These are phyloP conservation scores for Phaeosphaeria sp. DNA, from an alignment of 2,329 filamentous ascomycete species.

Conservation along the genomic window DNA sequence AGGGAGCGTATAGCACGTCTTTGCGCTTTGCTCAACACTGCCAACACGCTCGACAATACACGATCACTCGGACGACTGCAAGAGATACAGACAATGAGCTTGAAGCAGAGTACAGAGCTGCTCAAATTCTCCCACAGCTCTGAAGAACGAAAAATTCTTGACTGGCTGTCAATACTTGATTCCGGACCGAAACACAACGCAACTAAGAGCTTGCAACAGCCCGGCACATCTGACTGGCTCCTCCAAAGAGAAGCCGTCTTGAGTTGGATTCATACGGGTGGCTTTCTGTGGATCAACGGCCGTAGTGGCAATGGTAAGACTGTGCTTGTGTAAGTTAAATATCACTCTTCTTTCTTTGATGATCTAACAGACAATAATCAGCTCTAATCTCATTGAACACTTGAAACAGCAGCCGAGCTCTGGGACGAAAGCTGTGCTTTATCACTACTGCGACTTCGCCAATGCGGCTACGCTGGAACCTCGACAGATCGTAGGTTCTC, in stretches of 20 bases:
- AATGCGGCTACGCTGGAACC: neutral
- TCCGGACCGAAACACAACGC: neutral
- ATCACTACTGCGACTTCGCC: neutral
- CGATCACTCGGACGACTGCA: neutral
- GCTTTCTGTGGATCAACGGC: neutral
- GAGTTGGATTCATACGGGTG: neutral
- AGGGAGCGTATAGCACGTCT: neutral
- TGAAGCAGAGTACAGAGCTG: neutral
- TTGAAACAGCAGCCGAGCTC: neutral
- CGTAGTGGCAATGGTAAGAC: neutral
- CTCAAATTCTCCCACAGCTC: neutral
- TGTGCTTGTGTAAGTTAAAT: neutral
- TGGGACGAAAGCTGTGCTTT: no score
- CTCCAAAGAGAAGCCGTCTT: neutral
- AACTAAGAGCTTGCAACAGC: neutral
- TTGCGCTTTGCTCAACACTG: neutral
- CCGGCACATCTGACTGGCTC: neutral
- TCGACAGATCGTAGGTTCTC: neutral
- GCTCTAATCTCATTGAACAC: no score
- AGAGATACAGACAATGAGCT: neutral
- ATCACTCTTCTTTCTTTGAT: no score
- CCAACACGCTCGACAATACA: neutral
- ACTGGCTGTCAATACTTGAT: neutral
- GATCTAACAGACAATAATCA: no score
- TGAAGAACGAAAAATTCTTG: neutral